Percentiles rank a stretch among this genome's conserved stretches.
These are phyloP conservation scores for Pleurotus platypus DNA, from an alignment of 768 basidiomycete genomes.

Conservation along the genomic window DNA sequence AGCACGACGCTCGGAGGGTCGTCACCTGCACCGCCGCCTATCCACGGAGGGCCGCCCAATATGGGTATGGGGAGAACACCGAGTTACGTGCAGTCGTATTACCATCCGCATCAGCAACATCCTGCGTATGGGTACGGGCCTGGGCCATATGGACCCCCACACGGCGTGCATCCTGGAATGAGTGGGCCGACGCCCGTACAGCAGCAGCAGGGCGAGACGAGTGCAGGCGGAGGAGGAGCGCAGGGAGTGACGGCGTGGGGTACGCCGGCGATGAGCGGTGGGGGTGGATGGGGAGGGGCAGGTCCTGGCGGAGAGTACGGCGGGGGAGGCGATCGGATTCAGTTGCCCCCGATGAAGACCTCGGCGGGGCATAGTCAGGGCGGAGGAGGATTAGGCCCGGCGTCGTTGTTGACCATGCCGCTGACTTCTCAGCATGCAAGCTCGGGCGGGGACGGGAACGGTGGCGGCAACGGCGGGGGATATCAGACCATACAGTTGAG, in stretches of 20 bases:
- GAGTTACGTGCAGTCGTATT: neutral
- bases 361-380: constrained; percentile 7
- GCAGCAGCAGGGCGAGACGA: neutral
- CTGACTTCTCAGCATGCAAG: constrained; percentile 1
- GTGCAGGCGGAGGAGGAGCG: neutral
- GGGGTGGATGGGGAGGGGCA: constrained; percentile 1
- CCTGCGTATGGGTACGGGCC: neutral
- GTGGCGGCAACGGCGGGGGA: constrained; percentile 13
- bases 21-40: neutral
- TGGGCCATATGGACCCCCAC: neutral
- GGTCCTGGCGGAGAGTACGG: constrained; percentile 16
- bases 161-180: neutral
- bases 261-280: neutral
- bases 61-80: neutral
- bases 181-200: neutral
- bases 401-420: constrained; percentile 13
- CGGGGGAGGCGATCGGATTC: constrained; percentile 38
- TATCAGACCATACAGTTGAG: constrained; percentile 32
- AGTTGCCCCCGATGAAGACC: constrained; percentile 50
- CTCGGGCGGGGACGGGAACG: neutral
- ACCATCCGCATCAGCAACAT: neutral
- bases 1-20: neutral
- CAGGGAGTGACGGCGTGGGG: constrained; percentile 9
- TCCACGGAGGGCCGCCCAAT: neutral
- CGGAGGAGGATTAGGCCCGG: neutral